Base-by-base conservation (phyloP, 345 rosid species). In the Brassica nigra region DNA sequence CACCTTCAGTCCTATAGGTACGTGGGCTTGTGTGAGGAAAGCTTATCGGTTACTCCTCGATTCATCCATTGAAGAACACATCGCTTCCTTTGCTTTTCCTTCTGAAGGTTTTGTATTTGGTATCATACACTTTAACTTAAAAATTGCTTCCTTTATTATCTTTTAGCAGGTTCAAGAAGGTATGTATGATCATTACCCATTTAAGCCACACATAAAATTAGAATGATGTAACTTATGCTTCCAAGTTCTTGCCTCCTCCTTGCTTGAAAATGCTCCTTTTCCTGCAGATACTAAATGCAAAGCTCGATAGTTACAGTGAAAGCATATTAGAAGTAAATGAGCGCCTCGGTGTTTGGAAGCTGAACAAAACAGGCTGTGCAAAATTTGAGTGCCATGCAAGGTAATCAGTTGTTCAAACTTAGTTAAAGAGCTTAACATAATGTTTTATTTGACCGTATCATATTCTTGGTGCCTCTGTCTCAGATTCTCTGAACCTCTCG, bases 401-500 rank as follows among this genome's bases (percentile, higher is more conserved):
- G 55, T 14, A 49, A 44, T n/a, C 54, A 27, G 16, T 61, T 61
- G 4, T 9, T 37, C 9, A 37, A 37, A 18, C 18, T 18, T 18
- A 18, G 18, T 18, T 18, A 18, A 27, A 28, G 15, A 28, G 64
- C 5, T 61, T 61, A 8, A 61, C 33, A 28, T 5, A 27, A 1
- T 61, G 65, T 61, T 61, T 11, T 18, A 11, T 4, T 5, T 4
- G 15, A 27, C 28, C 8, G 5, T 27, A 20, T 59, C 63, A 23
- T 9, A 27, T 6, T 29, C 36, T 29, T 62, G 18, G 8, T 62
- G 34, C 18, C 66, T 62, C 66, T 4, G 12, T 79, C 3, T 18
- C 87, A 86, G 92, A 39, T 66, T 77, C 88, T 66, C 31, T 84
- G 62, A 75, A 63, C 82, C 83, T 72, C 37, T 64, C 14, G 30